Conservation (phyloP, 495 filamentous ascomycete species). For the Neurospora sp. region DNA sequence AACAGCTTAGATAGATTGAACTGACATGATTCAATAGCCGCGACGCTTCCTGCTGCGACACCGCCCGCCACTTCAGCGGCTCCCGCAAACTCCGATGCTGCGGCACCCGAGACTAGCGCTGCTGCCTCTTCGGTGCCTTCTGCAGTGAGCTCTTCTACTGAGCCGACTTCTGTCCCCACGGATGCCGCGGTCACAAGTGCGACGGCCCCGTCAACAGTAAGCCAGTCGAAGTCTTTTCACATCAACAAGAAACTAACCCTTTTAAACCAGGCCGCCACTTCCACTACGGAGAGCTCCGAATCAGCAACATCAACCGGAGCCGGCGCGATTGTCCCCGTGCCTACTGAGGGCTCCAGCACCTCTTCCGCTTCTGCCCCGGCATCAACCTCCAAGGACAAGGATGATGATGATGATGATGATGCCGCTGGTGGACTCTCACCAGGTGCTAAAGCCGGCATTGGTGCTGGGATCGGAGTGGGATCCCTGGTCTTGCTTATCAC, state of each 20-base stretch:
- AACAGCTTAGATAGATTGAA: neutral
- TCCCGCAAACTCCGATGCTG: neutral
- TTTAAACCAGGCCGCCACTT: neutral
- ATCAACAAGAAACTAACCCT: neutral
- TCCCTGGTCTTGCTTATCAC: constrained; percentile 17
- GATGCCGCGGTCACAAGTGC: neutral
- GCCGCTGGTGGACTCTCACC: constrained; percentile 15
- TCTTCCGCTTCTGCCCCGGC: constrained; percentile 10
- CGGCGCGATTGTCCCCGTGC: constrained; percentile 2
- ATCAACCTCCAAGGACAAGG: neutral
- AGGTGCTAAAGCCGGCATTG: constrained; percentile 34
- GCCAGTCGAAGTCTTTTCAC: neutral
- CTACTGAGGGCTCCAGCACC: constrained; percentile 1
- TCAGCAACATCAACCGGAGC: constrained; percentile 3
- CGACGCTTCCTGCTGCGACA: constrained; percentile 7
- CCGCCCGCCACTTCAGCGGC: constrained; percentile 6
- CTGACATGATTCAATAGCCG: neutral
- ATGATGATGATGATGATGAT: neutral
- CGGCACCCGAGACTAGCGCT: constrained; percentile 1
- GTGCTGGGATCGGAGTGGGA: constrained; percentile 27
- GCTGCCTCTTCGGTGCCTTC: neutral
- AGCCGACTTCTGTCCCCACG: neutral
- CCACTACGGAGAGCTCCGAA: neutral
- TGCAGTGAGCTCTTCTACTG: neutral
- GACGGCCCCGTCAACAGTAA: neutral